Percentiles rank a stretch among this genome's conserved stretches.
Evolutionary conservation across 352 stramenopile genomes (phyloP).

Genomic region (Paralagenidium karlingii): DNA sequence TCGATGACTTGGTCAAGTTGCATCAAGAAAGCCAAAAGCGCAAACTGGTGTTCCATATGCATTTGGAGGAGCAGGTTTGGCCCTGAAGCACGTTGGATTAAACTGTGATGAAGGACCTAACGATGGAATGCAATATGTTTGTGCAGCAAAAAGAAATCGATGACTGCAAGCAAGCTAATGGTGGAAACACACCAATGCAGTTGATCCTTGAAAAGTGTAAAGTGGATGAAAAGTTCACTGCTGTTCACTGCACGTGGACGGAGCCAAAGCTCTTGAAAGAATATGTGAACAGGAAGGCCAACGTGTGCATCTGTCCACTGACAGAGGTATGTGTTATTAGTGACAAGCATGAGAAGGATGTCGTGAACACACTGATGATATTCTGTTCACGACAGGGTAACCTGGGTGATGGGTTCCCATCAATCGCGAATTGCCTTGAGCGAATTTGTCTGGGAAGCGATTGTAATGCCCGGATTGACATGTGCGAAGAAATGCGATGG

Average conservation of each 20-base stretch:
- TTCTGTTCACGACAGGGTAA: slow-evolving; percentile 21
- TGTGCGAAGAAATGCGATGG: slow-evolving; percentile 78
- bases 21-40: slow-evolving; percentile 49
- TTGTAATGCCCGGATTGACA: slow-evolving; percentile 70
- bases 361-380: slow-evolving; percentile 1
- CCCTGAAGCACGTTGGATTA: slow-evolving; percentile 3
- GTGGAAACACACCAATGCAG: slow-evolving; percentile 45
- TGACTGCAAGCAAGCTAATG: slow-evolving; percentile 47
- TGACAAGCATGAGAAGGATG: slow-evolving; percentile 1
- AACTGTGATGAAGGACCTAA: background rate
- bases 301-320: slow-evolving; percentile 64
- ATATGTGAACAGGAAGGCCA: slow-evolving; percentile 45
- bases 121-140: background rate
- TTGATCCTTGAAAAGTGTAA: slow-evolving; percentile 48
- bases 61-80: slow-evolving; percentile 39
- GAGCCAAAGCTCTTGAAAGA: slow-evolving; percentile 31
- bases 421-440: slow-evolving; percentile 47
- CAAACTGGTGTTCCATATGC: slow-evolving; percentile 57
- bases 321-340: slow-evolving; percentile 32
- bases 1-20: slow-evolving; percentile 43
- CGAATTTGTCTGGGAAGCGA: slow-evolving; percentile 60
- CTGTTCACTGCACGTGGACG: slow-evolving; percentile 68
- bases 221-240: slow-evolving; percentile 63
- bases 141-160: slow-evolving; percentile 52
- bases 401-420: slow-evolving; percentile 52